These are phyloP conservation scores for Pelagophyceae sp. DNA, from an alignment of 352 stramenopile genomes.

Conservation along the genomic window DNA sequence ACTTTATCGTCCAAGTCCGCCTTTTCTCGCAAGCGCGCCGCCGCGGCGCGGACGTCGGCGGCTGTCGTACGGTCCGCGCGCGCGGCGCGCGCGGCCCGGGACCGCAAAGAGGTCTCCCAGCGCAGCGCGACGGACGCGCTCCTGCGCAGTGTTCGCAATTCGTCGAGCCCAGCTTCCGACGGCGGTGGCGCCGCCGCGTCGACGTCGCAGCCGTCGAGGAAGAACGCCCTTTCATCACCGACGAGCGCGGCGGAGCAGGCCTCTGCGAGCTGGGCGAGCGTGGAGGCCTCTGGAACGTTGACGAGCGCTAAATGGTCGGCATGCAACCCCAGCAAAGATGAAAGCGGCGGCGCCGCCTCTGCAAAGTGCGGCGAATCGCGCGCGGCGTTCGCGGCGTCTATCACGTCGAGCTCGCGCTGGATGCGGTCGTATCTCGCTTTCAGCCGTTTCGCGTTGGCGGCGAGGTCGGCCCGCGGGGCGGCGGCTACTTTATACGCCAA, in stretches of 20 bases:
- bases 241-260: background rate
- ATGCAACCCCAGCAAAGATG: background rate
- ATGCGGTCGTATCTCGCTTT: background rate
- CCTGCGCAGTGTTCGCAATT: background rate
- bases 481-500: slow-evolving; percentile 37
- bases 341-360: no score
- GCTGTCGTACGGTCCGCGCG: background rate
- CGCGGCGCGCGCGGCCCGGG: background rate
- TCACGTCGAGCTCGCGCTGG: background rate
- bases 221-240: no score
- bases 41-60: background rate
- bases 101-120: background rate
- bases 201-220: background rate
- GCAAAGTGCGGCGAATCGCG: background rate
- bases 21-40: background rate
- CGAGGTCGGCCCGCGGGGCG: background rate
- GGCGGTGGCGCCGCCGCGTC: background rate
- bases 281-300: background rate
- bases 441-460: background rate
- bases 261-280: background rate
- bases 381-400: background rate
- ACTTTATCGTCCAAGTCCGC: background rate
- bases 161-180: background rate
- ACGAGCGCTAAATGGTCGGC: background rate
- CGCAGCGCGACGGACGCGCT: background rate